phyloP scores from a whole-genome alignment of 2,329 filamentous ascomycete species.

The Niveomyces coronatus region DNA sequence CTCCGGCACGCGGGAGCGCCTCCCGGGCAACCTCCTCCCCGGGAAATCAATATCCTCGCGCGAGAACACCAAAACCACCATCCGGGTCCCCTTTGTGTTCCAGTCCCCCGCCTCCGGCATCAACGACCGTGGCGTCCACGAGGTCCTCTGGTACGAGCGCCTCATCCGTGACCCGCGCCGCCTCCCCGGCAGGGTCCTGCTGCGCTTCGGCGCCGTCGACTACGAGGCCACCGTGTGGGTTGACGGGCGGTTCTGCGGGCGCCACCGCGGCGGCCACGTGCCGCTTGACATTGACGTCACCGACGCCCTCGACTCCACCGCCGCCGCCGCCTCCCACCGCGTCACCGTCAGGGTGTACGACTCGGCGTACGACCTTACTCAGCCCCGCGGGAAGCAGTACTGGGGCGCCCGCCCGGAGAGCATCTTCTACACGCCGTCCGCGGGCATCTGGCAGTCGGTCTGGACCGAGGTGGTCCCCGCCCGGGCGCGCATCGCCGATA shows the following conservation, averaged over 20 bases:
- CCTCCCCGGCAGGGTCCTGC: conserved; percentile 31
- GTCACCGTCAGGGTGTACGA: conserved; percentile 51
- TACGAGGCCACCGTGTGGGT: conserved; percentile 50
- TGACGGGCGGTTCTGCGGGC: conserved; percentile 39
- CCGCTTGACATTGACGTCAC: conserved; percentile 49
- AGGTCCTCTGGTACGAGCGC: conserved; percentile 58
- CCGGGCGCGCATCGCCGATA: conserved; percentile 39
- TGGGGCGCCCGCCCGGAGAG: conserved; percentile 51
- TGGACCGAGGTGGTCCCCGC: conserved; percentile 49
- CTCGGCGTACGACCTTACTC: conserved; percentile 52
- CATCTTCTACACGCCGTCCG: conserved; percentile 48
- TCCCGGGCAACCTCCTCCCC: conserved; percentile 33
- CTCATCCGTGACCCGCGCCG: conserved; percentile 38
- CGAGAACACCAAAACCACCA: conserved; percentile 36
- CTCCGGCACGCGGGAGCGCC: conserved; percentile 35
- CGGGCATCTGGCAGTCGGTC: conserved; percentile 48
- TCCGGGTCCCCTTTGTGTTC: conserved; percentile 55
- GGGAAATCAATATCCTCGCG: too few species aligned
- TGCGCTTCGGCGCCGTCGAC: conserved; percentile 52
- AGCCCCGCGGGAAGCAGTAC: conserved; percentile 59
- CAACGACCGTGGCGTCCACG: conserved; percentile 50
- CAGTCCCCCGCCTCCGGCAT: conserved; percentile 55
- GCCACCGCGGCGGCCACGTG: conserved; percentile 49
- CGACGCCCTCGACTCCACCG: conserved; percentile 27
- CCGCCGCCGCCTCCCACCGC: conserved; percentile 10